A percentile compares a stretch with the other conserved stretches of the same genome.
These are phyloP conservation scores for Phoma sp. DNA, from an alignment of 2,329 filamentous ascomycete species.

Conservation along the genomic window DNA sequence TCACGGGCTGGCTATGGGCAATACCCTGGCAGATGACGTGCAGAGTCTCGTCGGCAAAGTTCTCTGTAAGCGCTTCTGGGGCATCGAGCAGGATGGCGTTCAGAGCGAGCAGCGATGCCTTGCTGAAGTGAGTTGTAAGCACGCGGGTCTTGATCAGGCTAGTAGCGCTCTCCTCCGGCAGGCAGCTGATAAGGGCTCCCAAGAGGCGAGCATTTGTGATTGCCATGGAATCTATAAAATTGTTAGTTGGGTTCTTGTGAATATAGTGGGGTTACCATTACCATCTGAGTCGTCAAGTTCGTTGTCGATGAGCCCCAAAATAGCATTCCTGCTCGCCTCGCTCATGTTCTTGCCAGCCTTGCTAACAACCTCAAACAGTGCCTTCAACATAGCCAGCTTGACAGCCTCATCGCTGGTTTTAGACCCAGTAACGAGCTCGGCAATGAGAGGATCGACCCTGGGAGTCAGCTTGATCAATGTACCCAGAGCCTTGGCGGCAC, in stretches of 20 bases:
- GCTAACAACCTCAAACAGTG: constrained; percentile 93
- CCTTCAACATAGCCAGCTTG: constrained; percentile 94
- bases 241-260: not conserved
- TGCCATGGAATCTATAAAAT: constrained; percentile 67
- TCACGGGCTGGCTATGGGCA: constrained; percentile 72
- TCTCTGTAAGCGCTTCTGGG: constrained; percentile 71
- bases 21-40: constrained; percentile 83
- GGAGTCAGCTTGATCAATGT: constrained; percentile 96
- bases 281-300: constrained; percentile 78
- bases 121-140: constrained; percentile 77
- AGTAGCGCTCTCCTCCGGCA: constrained; percentile 74
- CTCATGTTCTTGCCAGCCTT: constrained; percentile 96
- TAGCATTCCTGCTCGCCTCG: constrained; percentile 83
- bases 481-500: constrained; percentile 91
- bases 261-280: constrained; percentile 31
- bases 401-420: constrained; percentile 89
- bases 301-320: constrained; percentile 86
- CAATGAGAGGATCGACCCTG: constrained; percentile 91
- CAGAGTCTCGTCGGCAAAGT: constrained; percentile 76
- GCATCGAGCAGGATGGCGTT: constrained; percentile 90
- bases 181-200: constrained; percentile 86
- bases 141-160: constrained; percentile 73
- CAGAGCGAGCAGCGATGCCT: constrained; percentile 81
- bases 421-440: constrained; percentile 91
- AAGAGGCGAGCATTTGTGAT: constrained; percentile 91